Evolutionary conservation across 768 basidiomycete species (phyloP), one percentile per base, ranked within the genome.

Genomic region (Saitozyma podzolica): DNA sequence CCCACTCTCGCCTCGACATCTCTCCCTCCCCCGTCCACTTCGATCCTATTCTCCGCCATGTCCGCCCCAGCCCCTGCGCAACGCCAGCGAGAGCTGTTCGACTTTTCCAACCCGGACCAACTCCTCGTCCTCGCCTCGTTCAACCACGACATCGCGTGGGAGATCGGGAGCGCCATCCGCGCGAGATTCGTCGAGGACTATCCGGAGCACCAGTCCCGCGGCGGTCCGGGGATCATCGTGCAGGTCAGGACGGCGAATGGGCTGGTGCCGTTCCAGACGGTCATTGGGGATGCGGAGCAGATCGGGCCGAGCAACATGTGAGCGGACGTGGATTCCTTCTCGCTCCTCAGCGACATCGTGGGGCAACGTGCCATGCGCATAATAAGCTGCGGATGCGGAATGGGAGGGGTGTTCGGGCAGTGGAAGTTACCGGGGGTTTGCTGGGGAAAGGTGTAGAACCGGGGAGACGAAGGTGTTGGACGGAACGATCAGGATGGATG

Each of bases 221-320:
- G 41, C 29, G 62, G 66, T 14, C 14, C 43, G n/a, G 66, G 60
- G 8, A 39, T 64, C 8, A 55, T 65, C 29, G 54, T 64, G 45
- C 40, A 56, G 40, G 56, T 69, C 6, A 48, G 53, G 45, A 56
- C 66, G 8, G 61, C 59, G 43, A 66, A 50, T 39, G 69, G 61
- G 13, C 47, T 50, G 19, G 50, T 58, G 11, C 47, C 64, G 50
- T 70, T 70, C 43, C 43, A 48, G 9, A 49, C 41, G 39, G 63
- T 51, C 10, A 66, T 67, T 2, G 69, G 69, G n/a, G 49, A 64
- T 39, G 62, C 62, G 13, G 56, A 56, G n/a, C 53, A n/a, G 29
- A 56, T 67, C 20, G 63, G 59, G 8, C 48, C 66, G 17, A 58
- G 54, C 16, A 70, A 70, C 42, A 53, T n/a, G 66, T 66, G 53